Evolutionary conservation across 2,329 filamentous ascomycete genomes (phyloP), one percentile per base, ranked within the genome.

Genomic region (Penicillium glabrum): DNA sequence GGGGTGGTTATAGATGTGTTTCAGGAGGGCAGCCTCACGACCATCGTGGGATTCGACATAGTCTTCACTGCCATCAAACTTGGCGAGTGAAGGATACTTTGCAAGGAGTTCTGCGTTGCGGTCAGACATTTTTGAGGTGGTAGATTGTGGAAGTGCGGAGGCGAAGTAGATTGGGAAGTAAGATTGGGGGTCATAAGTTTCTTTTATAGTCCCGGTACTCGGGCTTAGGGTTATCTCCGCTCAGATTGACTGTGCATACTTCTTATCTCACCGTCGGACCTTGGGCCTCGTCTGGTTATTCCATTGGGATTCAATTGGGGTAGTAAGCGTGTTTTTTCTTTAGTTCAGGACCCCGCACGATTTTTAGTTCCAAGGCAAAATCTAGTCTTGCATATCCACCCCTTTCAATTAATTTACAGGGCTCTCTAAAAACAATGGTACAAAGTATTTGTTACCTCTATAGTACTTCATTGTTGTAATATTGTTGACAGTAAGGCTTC

Each of bases 21-120:
- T 53, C 7, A 60, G 55, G 31, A 62, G 60, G n/a, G 46, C 37
- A 10, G 37, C 23, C 37, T 60, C 58, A 14, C 57, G 54, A 8
- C 60, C 60, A 54, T 62, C 58, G 50, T 62, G 60, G 37, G 59
- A 61, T 24, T 53, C 50, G 21, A 51, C 21, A 13, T 48, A n/a
- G 5, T 58, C 44, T 8, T 53, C 31, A 23, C 27, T 24, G 46
- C 26, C 50, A 3, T 31, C 31, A 11, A 53, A 50, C 26, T 53
- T 51, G 13, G 14, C 43, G 1, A 59, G 49, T 7, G 53, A 53
- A 6, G 57, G 57, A 37, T 56, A 59, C 23, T 53, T 56, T 13
- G 35, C 39, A 4, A 50, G 14, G 46, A 57, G 31, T n/a, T 53
- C 51, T 29, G 31, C 14, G n/a, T 8, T 16, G 16, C 19, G 29